Percentiles rank a stretch among this genome's conserved stretches.
Evolutionary conservation across 1,139 yeast species (phyloP).

Genomic region (Diutina ranongensis): DNA sequence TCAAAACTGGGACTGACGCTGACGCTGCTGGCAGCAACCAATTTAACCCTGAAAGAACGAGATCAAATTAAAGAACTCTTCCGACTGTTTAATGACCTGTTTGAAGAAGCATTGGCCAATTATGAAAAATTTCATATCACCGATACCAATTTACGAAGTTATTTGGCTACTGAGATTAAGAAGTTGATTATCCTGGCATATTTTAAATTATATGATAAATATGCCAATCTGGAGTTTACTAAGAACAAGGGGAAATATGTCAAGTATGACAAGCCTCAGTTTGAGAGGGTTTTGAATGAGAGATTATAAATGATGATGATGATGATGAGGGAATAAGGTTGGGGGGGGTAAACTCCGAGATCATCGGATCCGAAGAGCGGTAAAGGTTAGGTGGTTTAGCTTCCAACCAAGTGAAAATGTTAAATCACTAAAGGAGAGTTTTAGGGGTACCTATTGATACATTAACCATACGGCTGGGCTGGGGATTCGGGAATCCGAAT

Average conservation of each 20-base stretch:
- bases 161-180: constrained; percentile 51
- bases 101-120: constrained; percentile 58
- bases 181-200: constrained; percentile 73
- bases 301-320: constrained; percentile 12
- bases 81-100: constrained; percentile 68
- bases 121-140: constrained; percentile 56
- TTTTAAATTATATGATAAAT: constrained; percentile 71
- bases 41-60: constrained; percentile 50
- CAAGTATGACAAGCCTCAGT: constrained; percentile 53
- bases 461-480: no score
- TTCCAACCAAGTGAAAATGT: no score
- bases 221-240: constrained; percentile 58
- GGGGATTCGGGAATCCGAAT: no score
- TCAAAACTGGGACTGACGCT: constrained; percentile 12
- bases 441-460: no score
- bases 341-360: no score
- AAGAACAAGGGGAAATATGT: constrained; percentile 65
- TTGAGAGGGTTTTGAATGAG: constrained; percentile 38
- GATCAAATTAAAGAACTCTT: constrained; percentile 83
- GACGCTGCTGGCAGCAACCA: constrained; percentile 3
- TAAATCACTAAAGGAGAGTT: no score
- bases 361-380: no score
- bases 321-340: no score
- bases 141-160: constrained; percentile 53
- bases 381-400: no score